Evolutionary conservation across 2,329 filamentous ascomycete genomes (phyloP).

Genomic region (Amauroascus verrucosus): DNA sequence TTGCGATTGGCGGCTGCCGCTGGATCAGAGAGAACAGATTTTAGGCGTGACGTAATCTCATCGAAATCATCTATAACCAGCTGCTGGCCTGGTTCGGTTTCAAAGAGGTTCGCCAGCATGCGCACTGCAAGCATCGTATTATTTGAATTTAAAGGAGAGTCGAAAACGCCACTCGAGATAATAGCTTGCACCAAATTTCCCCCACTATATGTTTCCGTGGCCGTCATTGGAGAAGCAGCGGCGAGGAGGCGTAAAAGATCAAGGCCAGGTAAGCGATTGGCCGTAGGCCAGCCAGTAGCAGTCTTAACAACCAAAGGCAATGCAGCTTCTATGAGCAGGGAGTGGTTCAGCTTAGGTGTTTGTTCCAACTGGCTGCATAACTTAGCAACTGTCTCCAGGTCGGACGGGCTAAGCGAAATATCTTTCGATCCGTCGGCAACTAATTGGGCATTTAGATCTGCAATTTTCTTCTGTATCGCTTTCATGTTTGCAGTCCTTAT

Average conservation of each 20-base stretch:
- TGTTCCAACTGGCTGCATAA: conserved; percentile 55
- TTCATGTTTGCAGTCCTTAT: conserved; percentile 62
- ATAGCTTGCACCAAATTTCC: conserved; percentile 54
- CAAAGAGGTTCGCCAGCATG: conserved; percentile 73
- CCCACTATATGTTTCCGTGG: conserved; percentile 46
- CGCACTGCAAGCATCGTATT: conserved; percentile 80
- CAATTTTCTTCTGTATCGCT: conserved; percentile 65
- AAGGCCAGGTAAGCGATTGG: conserved; percentile 69
- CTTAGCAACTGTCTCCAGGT: conserved; percentile 52
- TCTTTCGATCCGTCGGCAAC: conserved; percentile 62
- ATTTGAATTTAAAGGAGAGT: conserved; percentile 58
- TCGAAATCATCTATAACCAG: conserved; percentile 52
- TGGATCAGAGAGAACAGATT: conserved; percentile 45
- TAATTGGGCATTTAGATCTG: conserved; percentile 59
- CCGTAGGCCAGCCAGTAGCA: conserved; percentile 66
- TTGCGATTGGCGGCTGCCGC: conserved; percentile 57
- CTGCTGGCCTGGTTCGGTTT: conserved; percentile 58
- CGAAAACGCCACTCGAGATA: conserved; percentile 48
- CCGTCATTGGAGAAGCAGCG: conserved; percentile 54
- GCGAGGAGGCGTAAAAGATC: conserved; percentile 80
- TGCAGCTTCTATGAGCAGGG: conserved; percentile 42
- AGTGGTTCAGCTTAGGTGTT: conserved; percentile 30
- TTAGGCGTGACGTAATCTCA: conserved; percentile 52
- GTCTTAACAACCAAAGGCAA: conserved; percentile 60
- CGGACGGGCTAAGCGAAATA: conserved; percentile 59